Conservation (phyloP, 768 basidiomycete species). For the Amylocystis lapponica region DNA sequence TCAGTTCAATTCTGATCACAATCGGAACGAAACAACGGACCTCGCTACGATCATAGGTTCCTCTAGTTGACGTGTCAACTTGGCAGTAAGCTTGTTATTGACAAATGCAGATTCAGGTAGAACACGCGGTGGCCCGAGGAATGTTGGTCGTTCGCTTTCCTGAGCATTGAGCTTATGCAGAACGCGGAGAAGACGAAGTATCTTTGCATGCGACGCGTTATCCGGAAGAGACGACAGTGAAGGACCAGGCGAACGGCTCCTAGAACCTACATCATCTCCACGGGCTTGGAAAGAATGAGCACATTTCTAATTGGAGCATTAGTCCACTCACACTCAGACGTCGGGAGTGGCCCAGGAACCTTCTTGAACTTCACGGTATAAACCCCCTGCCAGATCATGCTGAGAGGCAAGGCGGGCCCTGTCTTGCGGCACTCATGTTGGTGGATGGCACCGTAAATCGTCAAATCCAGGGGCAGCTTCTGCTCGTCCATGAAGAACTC, state of each 20-base stretch:
- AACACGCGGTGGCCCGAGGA: conserved; percentile 46
- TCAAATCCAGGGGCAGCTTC: conserved; percentile 76
- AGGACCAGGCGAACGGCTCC: conserved; percentile 59
- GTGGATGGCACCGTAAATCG: conserved; percentile 95
- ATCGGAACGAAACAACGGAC: conserved; percentile 37
- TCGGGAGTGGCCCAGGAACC: conserved; percentile 72
- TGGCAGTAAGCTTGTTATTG: conserved; percentile 97
- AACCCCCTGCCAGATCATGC: conserved; percentile 82
- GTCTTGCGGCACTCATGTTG: conserved; percentile 77
- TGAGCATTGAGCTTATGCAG: conserved; percentile 76
- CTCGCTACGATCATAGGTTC: conserved; percentile 99
- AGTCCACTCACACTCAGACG: conserved; percentile 52
- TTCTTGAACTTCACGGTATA: conserved; percentile 94
- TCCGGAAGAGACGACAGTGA: conserved; percentile 76
- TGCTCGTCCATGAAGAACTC: conserved; percentile 94
- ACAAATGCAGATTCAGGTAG: conserved; percentile 84
- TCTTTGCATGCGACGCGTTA: conserved; percentile 82
- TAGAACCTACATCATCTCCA: conserved; percentile 40
- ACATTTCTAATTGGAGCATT: not conserved
- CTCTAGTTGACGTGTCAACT: conserved; percentile 94
- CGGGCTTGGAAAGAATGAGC: conserved; percentile 18
- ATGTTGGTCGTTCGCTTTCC: conserved; percentile 56
- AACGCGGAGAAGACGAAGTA: conserved; percentile 84
- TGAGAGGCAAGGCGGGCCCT: conserved; percentile 49
- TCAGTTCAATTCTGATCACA: conserved; percentile 8